Base-by-base conservation (phyloP, 2,329 filamentous ascomycete genomes). In the Ceratocystis albifundus region DNA sequence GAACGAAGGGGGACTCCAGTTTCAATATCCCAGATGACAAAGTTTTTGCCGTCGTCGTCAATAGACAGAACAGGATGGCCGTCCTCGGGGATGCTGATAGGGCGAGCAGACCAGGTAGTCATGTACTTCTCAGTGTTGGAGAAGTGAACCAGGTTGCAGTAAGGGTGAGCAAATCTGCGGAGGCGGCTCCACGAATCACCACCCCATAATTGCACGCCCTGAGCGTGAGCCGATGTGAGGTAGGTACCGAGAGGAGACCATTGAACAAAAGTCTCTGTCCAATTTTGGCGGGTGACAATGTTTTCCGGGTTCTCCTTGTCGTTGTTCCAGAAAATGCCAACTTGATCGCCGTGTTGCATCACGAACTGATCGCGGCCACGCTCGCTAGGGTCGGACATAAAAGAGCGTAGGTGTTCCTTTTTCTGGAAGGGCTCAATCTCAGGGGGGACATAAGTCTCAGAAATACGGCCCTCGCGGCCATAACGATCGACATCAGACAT, bases 1-100 rank as follows among this genome's bases (percentile, higher is more conserved):
- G 94, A 97, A 70, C 94, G 89, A 63, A 99, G 82, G 66, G 93
- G 90, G 75, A 93, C 89, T 72, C 85, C 87, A 8, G 93, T 94
- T 64, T 89, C 88, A 69, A 97, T 87, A 73, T 97, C 93, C 94
- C 94, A 99, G 73, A 99, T 92, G 73, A 99, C 88, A 77, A 97
- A 97, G 82, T 97, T 96, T 82, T 97, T 97, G 76, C 94, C 94
- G 72, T 99, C 93, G 73, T 99, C 94, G 73, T 97, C 94, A 68
- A 91, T 80, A 2, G 89, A 87, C 63, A 96, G 82, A n/a, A 88
- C 80, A 1, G 89, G 88, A 75, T 96, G 88, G 70, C 89, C 88
- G 70, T 87, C 86, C 71, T 97, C 94, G 68, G 94, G 89, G 67
- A 99, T 90, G 69, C 88, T 85, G 73, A 99, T 96, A 28, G 94